These are phyloP conservation scores for Amniculicola lignicola DNA, from an alignment of 495 filamentous ascomycete species.

Conservation along the genomic window DNA sequence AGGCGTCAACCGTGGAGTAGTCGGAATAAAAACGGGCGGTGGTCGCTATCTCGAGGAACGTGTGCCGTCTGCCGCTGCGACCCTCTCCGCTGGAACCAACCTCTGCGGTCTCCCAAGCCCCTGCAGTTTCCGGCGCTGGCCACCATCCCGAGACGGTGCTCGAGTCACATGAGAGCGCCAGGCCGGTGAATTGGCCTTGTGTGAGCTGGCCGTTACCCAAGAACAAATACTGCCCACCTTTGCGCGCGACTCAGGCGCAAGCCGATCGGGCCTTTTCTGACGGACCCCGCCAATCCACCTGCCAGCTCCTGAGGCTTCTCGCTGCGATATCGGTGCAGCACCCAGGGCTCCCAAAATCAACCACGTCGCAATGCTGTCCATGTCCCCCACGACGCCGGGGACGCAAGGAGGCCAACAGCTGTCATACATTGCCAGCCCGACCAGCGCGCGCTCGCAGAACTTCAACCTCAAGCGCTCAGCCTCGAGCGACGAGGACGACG, in stretches of 20 bases:
- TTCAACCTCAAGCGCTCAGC: slow-evolving; percentile 30
- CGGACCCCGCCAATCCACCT: background rate
- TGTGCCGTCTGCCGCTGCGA: background rate
- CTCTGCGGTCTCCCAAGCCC: background rate
- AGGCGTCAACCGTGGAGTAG: too few relatives aligned
- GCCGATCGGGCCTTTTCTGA: too few relatives aligned
- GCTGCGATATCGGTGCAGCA: slow-evolving; percentile 24
- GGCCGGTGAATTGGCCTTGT: too few relatives aligned
- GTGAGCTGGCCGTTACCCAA: too few relatives aligned
- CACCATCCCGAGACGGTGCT: too few relatives aligned
- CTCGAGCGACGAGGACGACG: slow-evolving; percentile 32
- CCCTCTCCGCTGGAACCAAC: background rate
- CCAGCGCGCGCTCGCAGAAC: slow-evolving; percentile 23
- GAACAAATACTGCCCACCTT: too few relatives aligned
- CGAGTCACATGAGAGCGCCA: slow-evolving; percentile 1
- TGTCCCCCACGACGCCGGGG: slow-evolving; percentile 31
- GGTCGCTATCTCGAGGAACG: background rate
- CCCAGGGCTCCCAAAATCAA: background rate
- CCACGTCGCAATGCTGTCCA: slow-evolving; percentile 23
- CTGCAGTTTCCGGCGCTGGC: slow-evolving; percentile 2
- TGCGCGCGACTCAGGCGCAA: too few relatives aligned
- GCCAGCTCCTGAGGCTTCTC: background rate
- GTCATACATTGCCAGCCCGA: slow-evolving; percentile 27
- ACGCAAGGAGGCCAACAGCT: slow-evolving; percentile 18
- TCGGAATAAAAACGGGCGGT: slow-evolving; percentile 7